Percentiles rank a stretch among this genome's conserved stretches.
phyloP scores from a whole-genome alignment of 202 grass and related monocot genomes.

The Setaria italica region DNA sequence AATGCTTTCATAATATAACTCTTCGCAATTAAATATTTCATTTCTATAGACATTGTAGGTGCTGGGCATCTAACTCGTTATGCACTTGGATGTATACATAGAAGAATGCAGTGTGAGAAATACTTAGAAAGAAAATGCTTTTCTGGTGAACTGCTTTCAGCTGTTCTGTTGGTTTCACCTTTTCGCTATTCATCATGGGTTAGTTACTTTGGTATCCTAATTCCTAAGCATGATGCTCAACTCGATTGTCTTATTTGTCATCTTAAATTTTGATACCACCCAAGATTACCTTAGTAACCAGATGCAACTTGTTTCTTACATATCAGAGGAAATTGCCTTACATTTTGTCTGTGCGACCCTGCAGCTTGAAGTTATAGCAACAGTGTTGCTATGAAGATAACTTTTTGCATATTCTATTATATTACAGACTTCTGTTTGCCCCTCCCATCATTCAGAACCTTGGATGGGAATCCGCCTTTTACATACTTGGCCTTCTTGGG shows the following conservation, averaged over 20 bases:
- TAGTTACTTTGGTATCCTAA: not conserved
- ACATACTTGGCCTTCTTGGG: conserved; percentile 89
- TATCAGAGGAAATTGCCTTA: conserved; percentile 12
- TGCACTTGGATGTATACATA: not conserved
- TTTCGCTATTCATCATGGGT: conserved; percentile 14
- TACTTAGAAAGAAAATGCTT: conserved; percentile 7
- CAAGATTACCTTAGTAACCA: conserved; percentile 1
- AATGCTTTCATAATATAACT: no score
- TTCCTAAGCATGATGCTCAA: not conserved
- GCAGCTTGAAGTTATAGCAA: conserved; percentile 30
- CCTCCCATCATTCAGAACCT: conserved; percentile 88
- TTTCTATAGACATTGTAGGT: not conserved
- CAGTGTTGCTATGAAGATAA: conserved; percentile 3
- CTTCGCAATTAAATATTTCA: not conserved
- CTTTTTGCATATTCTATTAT: conserved; percentile 33
- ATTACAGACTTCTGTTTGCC: conserved; percentile 87
- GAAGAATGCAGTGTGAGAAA: not conserved
- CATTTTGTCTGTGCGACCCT: conserved; percentile 29
- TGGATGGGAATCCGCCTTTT: conserved; percentile 96
- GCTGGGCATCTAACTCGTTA: not conserved
- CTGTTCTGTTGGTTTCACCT: not conserved
- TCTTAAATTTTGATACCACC: conserved; percentile 20
- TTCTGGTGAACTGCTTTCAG: not conserved
- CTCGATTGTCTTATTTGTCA: conserved; percentile 1
- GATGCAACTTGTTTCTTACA: conserved; percentile 30